Base-by-base conservation (phyloP, 805 yeast genomes). In the Cyberlindnera lachancei region DNA sequence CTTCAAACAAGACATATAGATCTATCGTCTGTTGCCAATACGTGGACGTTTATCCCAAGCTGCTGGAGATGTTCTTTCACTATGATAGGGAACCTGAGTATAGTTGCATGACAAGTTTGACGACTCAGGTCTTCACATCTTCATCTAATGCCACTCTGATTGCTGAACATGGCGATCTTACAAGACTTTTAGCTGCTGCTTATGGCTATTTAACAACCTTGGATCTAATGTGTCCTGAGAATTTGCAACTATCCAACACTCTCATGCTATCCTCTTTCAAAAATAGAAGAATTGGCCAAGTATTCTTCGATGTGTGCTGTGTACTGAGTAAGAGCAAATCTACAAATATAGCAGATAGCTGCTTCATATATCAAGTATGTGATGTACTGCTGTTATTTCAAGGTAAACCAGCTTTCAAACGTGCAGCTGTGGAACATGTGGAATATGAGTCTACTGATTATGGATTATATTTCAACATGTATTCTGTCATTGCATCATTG, bases 381-480 rank as follows among this genome's bases (percentile, higher is more conserved):
- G 85, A 81, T 41, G 64, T 85, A 8, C 45, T 83, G 19, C 59
- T 73, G 2, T 56, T 85, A 20, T 82, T 86, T 46, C 92, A 86
- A 54, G 88, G 95, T 4, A 67, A 75, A 28, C 83, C 92, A 1
- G 77, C 82, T 0, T 59, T 85, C 46, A 70, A 66, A 39, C 66
- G 97, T 37, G 95, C 86, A 48, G 73, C 75, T 4, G 64, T 70
- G 6, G 79, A 74, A 37, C 98, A 90, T 54, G 87, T 90, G 8
- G 96, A 88, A 51, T 92, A 82, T 52, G 98, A 90, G 51, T 78
- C 77, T 27, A 84, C 83, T 20, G 90, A 84, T 31, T 92, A 46
- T 29, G 50, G 52, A 1, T 21, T 54, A 6, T 55, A 51, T 31
- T 55, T 53, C 40, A 52, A 53, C 29, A 51, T 51, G 34, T 54